These are phyloP conservation scores for Fusarium equiseti DNA, from an alignment of 2,329 filamentous ascomycete genomes.

Conservation along the genomic window DNA sequence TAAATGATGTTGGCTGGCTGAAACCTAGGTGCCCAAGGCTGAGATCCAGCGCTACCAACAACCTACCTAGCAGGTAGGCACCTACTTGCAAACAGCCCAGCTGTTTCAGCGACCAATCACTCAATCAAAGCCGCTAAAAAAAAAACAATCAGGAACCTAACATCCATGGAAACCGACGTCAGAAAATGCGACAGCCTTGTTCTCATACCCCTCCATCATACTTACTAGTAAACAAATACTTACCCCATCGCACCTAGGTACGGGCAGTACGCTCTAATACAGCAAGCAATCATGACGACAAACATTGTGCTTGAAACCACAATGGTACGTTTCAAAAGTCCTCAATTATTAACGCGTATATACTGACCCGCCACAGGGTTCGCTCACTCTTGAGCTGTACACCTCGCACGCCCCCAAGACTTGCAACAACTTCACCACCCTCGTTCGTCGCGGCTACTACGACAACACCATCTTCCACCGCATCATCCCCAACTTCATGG, in stretches of 20 bases:
- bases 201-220: slow-evolving; percentile 32
- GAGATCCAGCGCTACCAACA: neutral
- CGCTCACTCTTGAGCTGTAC: slow-evolving; percentile 91
- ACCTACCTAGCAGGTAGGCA: neutral
- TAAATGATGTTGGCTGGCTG: slow-evolving; percentile 22
- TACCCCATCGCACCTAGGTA: neutral
- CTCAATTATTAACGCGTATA: neutral
- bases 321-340: slow-evolving; percentile 68
- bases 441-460: slow-evolving; percentile 88
- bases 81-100: slow-evolving; percentile 6
- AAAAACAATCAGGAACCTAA: slow-evolving; percentile 18
- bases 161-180: neutral
- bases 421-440: slow-evolving; percentile 87
- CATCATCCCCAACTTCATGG: slow-evolving; percentile 96
- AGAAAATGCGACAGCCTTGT: slow-evolving; percentile 31
- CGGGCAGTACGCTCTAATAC: neutral
- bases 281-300: slow-evolving; percentile 72
- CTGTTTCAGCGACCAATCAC: slow-evolving; percentile 18
- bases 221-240: neutral
- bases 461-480: slow-evolving; percentile 89
- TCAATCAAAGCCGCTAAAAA: neutral
- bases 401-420: slow-evolving; percentile 87
- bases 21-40: slow-evolving; percentile 1
- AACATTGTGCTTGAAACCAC: slow-evolving; percentile 86
- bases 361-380: slow-evolving; percentile 68